Conservation (phyloP, 164 flowering plant species). For the Macadamia integrifolia region DNA sequence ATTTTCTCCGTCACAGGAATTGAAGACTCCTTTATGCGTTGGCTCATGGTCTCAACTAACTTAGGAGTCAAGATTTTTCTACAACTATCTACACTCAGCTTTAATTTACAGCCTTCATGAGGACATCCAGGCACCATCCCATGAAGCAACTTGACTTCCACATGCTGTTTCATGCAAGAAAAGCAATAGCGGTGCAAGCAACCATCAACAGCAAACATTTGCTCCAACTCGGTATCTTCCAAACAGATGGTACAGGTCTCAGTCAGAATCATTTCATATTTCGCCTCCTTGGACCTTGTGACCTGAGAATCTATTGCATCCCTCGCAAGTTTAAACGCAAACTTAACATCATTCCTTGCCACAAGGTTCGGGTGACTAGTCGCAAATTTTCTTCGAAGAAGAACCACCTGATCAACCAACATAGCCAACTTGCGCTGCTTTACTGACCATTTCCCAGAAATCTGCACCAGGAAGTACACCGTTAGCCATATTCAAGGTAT, state of each 20-base stretch:
- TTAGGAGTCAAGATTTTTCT: slow-evolving; percentile 51
- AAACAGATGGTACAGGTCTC: slow-evolving; percentile 72
- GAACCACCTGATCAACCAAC: slow-evolving; percentile 32
- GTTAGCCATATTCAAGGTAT: too few relatives aligned
- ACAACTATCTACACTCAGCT: slow-evolving; percentile 52
- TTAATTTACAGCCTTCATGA: slow-evolving; percentile 58
- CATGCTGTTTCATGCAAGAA: slow-evolving; percentile 82
- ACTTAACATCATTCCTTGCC: slow-evolving; percentile 41
- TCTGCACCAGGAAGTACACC: slow-evolving; percentile 24
- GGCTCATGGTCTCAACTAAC: slow-evolving; percentile 44
- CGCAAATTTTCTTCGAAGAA: slow-evolving; percentile 40
- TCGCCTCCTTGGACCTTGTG: slow-evolving; percentile 20
- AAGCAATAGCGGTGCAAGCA: slow-evolving; percentile 71
- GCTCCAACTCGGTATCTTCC: slow-evolving; percentile 42
- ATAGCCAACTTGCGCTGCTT: slow-evolving; percentile 37
- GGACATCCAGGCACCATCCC: slow-evolving; percentile 65
- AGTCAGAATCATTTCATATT: slow-evolving; percentile 12
- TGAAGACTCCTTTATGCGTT: slow-evolving; percentile 54
- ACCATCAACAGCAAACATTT: slow-evolving; percentile 56
- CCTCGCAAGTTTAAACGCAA: slow-evolving; percentile 60
- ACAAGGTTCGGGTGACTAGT: slow-evolving; percentile 29
- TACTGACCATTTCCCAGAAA: slow-evolving; percentile 36
- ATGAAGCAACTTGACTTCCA: slow-evolving; percentile 68
- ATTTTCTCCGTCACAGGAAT: slow-evolving; percentile 64
- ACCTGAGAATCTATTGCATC: slow-evolving; percentile 64